Evolutionary conservation across 805 yeast genomes (phyloP).

Genomic region (Wickerhamomyces subpelliculosus): DNA sequence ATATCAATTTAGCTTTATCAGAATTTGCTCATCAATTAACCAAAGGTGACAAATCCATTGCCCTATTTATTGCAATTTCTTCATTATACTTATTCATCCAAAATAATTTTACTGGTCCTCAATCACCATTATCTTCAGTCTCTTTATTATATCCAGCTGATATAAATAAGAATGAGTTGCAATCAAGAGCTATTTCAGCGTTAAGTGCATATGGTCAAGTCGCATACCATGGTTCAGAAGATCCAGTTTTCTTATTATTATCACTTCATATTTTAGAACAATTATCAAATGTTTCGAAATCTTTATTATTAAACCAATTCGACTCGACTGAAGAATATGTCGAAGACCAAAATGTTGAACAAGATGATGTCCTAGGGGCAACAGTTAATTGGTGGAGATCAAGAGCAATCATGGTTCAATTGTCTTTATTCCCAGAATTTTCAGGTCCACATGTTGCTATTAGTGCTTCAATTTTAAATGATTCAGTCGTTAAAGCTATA

Average conservation of each 20-base stretch:
- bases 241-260: constrained; percentile 39
- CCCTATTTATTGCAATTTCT: constrained; percentile 36
- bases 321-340: constrained; percentile 24
- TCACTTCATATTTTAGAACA: constrained; percentile 38
- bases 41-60: constrained; percentile 6
- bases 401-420: constrained; percentile 58
- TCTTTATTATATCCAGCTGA: constrained; percentile 19
- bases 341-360: constrained; percentile 6
- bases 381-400: constrained; percentile 71
- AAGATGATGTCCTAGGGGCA: constrained; percentile 25
- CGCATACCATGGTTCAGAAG: constrained; percentile 54
- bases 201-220: constrained; percentile 60
- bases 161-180: constrained; percentile 9
- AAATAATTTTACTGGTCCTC: constrained; percentile 80
- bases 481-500: constrained; percentile 12
- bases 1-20: constrained; percentile 7
- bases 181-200: constrained; percentile 25
- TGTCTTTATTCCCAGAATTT: constrained; percentile 57
- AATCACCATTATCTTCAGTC: constrained; percentile 32
- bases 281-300: constrained; percentile 24
- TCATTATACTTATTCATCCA: constrained; percentile 66
- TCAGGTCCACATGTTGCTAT: constrained; percentile 38
- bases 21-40: constrained; percentile 1
- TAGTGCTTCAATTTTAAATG: constrained; percentile 26
- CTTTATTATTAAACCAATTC: constrained; percentile 20